These are phyloP conservation scores for Saccharum spontaneum DNA, from an alignment of 176 grass and related monocot species.

Conservation along the genomic window DNA sequence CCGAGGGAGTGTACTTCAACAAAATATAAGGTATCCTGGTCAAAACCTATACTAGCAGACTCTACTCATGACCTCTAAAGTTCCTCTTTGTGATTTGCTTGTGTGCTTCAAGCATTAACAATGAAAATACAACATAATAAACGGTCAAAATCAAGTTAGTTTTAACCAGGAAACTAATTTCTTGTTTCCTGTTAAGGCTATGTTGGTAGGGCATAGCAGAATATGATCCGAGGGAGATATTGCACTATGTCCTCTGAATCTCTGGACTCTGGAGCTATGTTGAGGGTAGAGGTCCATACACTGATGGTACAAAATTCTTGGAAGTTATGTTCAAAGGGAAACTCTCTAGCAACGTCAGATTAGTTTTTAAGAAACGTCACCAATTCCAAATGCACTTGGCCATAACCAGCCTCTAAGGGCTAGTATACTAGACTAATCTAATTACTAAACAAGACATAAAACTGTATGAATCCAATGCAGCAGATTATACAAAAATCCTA, in stretches of 20 bases:
- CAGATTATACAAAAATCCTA: conserved; percentile 12
- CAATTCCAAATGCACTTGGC: too few species aligned
- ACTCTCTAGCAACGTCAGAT: neutral
- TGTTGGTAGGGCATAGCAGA: too few species aligned
- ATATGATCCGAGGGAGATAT: too few species aligned
- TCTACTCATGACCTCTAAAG: neutral
- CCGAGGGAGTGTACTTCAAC: neutral
- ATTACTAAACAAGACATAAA: neutral
- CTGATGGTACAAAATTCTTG: neutral
- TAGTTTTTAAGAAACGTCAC: neutral
- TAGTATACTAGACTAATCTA: neutral
- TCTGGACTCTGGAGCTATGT: neutral
- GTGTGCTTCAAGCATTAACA: neutral
- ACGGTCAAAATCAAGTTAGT: neutral
- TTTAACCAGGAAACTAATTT: neutral
- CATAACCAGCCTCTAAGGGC: neutral
- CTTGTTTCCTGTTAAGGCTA: neutral
- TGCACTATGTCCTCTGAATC: neutral
- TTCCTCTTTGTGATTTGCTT: neutral
- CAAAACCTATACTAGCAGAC: neutral
- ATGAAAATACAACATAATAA: neutral
- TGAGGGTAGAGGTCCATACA: neutral
- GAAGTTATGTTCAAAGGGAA: neutral
- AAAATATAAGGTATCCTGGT: neutral
- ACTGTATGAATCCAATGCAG: neutral